A percentile compares a stretch with the other conserved stretches of the same genome.
Evolutionary conservation across 768 basidiomycete genomes (phyloP).

Genomic region (Lentinus brumalis): DNA sequence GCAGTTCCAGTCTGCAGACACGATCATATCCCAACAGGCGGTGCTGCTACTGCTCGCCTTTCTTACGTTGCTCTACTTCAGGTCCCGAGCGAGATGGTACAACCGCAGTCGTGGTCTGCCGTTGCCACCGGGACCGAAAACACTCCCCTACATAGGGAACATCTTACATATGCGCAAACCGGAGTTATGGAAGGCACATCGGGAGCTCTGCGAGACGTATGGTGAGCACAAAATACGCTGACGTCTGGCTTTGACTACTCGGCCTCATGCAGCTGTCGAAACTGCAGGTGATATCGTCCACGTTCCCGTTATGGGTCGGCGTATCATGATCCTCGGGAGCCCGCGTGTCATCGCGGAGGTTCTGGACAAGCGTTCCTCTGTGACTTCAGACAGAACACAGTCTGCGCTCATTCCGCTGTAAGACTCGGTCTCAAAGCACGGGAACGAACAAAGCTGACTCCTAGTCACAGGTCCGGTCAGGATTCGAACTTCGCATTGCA

Average conservation of each 20-base stretch:
- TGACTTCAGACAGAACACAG: conserved; percentile 17
- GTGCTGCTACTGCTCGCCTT: neutral
- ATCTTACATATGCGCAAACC: neutral
- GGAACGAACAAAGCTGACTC: neutral
- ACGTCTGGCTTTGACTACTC: no score
- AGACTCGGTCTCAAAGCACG: neutral
- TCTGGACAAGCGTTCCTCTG: conserved; percentile 18
- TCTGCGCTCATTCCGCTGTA: conserved; percentile 19
- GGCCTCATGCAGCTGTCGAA: neutral
- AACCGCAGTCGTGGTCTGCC: neutral
- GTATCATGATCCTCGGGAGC: conserved; percentile 10
- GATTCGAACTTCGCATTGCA: conserved; percentile 4
- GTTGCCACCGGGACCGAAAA: conserved; percentile 8
- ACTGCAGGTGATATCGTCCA: conserved; percentile 13
- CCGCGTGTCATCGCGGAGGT: conserved; percentile 5
- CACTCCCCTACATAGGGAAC: conserved; percentile 2
- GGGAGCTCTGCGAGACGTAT: neutral
- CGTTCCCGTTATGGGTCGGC: conserved; percentile 10
- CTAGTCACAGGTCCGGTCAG: conserved; percentile 3
- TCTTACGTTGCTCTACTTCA: neutral
- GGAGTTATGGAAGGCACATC: neutral
- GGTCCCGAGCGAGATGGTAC: neutral
- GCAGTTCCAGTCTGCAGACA: no score
- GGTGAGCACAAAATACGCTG: neutral
- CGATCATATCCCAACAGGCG: neutral